Conservation (phyloP, 768 basidiomycete genomes). For the Termitomyces sp. region DNA sequence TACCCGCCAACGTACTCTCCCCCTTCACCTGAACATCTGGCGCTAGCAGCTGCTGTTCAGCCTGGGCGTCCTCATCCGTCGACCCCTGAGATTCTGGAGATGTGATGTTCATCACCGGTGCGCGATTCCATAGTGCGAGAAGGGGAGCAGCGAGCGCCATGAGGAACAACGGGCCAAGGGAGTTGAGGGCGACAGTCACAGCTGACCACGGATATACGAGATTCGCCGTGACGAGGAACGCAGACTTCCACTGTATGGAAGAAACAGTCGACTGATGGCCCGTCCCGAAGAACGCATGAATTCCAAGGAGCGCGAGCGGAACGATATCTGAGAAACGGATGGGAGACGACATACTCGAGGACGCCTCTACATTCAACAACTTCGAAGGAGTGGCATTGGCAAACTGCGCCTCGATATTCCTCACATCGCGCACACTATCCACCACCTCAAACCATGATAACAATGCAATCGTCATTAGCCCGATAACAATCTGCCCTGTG, state of each 20-base stretch:
- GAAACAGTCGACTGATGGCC: slow-evolving; percentile 91
- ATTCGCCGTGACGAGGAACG: slow-evolving; percentile 74
- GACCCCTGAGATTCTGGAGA: slow-evolving; percentile 3
- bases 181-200: slow-evolving; percentile 72
- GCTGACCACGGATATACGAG: slow-evolving; percentile 74
- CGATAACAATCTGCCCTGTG: slow-evolving; percentile 78
- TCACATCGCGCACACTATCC: slow-evolving; percentile 77
- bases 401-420: slow-evolving; percentile 49
- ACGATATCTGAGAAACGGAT: slow-evolving; percentile 65
- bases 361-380: slow-evolving; percentile 31
- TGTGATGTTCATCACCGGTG: slow-evolving; percentile 42
- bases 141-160: slow-evolving; percentile 66
- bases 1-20: slow-evolving; percentile 46
- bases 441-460: slow-evolving; percentile 78
- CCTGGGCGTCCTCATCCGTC: background rate
- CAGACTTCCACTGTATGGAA: slow-evolving; percentile 93
- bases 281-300: slow-evolving; percentile 80
- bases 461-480: slow-evolving; percentile 58
- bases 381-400: slow-evolving; percentile 42
- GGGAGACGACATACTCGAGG: slow-evolving; percentile 26
- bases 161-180: slow-evolving; percentile 69
- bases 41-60: slow-evolving; percentile 5
- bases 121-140: slow-evolving; percentile 79
- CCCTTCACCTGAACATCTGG: slow-evolving; percentile 30
- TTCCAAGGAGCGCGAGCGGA: slow-evolving; percentile 71